Evolutionary conservation across 1,284 basidiomycete genomes (phyloP), one percentile per base, ranked within the genome.

Genomic region (Anthracocystis setariae): DNA sequence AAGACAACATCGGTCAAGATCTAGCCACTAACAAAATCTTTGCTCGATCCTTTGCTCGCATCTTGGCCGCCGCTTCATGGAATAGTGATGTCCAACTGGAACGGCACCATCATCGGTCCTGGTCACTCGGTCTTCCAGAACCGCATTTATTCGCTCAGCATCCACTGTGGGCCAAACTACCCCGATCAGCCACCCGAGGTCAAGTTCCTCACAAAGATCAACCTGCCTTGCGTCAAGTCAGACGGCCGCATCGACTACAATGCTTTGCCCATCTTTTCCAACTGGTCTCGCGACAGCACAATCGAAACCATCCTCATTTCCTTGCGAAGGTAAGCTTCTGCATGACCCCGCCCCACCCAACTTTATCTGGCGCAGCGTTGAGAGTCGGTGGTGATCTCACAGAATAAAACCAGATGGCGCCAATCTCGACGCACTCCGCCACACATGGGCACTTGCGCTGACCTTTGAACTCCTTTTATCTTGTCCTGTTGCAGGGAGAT

Each of bases 51-150:
- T 15, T 37, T 37, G 8, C 5, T 13, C 35, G 35, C 35, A 37
- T 29, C 29, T 7, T 29, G 13, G 3, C 33, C 40, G n/a, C 32
- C 8, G 13, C 20, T 52, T 24, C 7, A 4, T 24, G 27, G 12
- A 18, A 46, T 51, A 81, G 78, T 78, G 66, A 98, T 98, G 95
- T 92, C 90, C 85, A 88, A 94, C 83, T 98, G 95, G 95, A 98
- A 96, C 82, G 95, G 94, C 39, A 98, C 96, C 12, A 95, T 98
- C 85, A 93, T 98, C 71, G 96, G 95, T 9, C 95, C 96, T 32
- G 94, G 94, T 58, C 94, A 98, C 86, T 78, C 78, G 20, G 93
- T 95, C 12, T 94, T 95, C 85, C 94, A 98, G 88, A 98, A 98
- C 85, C 89, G 95, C 52, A 98, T 98, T 85, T 98, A 98, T 88